A percentile compares a stretch with the other conserved stretches of the same genome.
These are phyloP conservation scores for Neolentinus lepideus DNA, from an alignment of 1,284 basidiomycete genomes.

Conservation along the genomic window DNA sequence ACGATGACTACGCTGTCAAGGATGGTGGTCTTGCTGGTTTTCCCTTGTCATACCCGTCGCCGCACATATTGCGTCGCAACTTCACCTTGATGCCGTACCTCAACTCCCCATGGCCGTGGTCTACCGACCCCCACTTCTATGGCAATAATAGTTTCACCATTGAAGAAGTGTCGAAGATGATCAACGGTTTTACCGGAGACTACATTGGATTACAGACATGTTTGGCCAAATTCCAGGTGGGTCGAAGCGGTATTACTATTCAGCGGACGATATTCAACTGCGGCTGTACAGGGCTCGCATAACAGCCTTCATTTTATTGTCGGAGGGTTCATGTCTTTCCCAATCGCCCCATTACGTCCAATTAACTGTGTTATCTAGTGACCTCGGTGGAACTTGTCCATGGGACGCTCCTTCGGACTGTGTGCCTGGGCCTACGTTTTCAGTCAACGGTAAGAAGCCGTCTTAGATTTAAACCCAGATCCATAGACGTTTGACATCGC, in stretches of 20 bases:
- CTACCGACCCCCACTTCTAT: constrained; percentile 14
- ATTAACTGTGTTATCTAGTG: constrained; percentile 11
- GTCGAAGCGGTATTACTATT: neutral
- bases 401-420: constrained; percentile 15
- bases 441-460: constrained; percentile 18
- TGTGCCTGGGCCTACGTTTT: constrained; percentile 17
- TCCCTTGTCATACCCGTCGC: constrained; percentile 23
- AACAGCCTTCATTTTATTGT: constrained; percentile 20
- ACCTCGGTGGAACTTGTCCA: constrained; percentile 20
- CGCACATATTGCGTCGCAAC: constrained; percentile 27
- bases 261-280: constrained; percentile 1
- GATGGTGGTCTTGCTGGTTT: constrained; percentile 26
- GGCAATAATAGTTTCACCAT: constrained; percentile 25
- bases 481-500: neutral
- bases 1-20: constrained; percentile 21
- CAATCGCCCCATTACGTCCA: neutral
- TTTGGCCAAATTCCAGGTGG: constrained; percentile 22
- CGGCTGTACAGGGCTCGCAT: constrained; percentile 17
- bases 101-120: constrained; percentile 9
- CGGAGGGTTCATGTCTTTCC: constrained; percentile 17
- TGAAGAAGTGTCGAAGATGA: constrained; percentile 17
- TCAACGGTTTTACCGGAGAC: constrained; percentile 23
- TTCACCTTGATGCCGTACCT: constrained; percentile 26
- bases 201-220: constrained; percentile 26
- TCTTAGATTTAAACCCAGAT: neutral